Percentiles rank a stretch among this genome's conserved stretches.
These are phyloP conservation scores for Chrysoporthe cubensis DNA, from an alignment of 2,329 filamentous ascomycete genomes.

Conservation along the genomic window DNA sequence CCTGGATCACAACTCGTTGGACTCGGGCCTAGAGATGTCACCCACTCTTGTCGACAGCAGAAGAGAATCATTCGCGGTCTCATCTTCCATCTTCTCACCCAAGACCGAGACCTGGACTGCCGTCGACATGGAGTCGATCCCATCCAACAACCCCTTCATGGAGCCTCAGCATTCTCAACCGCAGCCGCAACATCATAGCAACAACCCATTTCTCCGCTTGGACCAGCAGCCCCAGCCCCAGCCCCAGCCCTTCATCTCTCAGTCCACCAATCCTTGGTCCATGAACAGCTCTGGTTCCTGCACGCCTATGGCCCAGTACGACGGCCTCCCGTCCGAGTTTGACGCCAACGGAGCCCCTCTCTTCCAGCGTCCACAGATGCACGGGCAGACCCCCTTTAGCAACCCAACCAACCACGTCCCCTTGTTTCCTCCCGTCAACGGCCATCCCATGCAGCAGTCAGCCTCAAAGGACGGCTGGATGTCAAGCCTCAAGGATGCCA, in stretches of 20 bases:
- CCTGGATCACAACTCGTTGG: slow-evolving; percentile 61
- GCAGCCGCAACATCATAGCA: slow-evolving; percentile 44
- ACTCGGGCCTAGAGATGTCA: slow-evolving; percentile 66
- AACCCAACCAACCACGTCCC: slow-evolving; percentile 54
- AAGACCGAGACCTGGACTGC: slow-evolving; percentile 68
- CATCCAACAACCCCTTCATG: slow-evolving; percentile 67
- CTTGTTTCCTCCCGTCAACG: slow-evolving; percentile 56
- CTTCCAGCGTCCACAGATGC: slow-evolving; percentile 56
- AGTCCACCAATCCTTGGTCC: slow-evolving; percentile 59
- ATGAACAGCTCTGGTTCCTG: slow-evolving; percentile 71
- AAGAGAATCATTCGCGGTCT: slow-evolving; percentile 65
- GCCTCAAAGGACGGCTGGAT: slow-evolving; percentile 62
- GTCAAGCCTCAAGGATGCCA: slow-evolving; percentile 53
- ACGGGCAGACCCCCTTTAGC: slow-evolving; percentile 58
- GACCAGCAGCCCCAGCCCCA: slow-evolving; percentile 54
- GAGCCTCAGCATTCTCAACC: slow-evolving; percentile 44
- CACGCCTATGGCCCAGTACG: slow-evolving; percentile 74
- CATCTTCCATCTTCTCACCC: slow-evolving; percentile 63
- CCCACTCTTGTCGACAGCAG: slow-evolving; percentile 65
- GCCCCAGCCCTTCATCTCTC: slow-evolving; percentile 39
- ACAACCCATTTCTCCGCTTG: slow-evolving; percentile 71
- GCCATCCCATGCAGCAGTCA: slow-evolving; percentile 56
- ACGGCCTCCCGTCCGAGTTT: slow-evolving; percentile 62
- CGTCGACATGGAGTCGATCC: slow-evolving; percentile 66
- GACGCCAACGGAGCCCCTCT: slow-evolving; percentile 54